Evolutionary conservation across 768 basidiomycete species (phyloP), one percentile per base, ranked within the genome.

Genomic region (Tubosaeta sp.): DNA sequence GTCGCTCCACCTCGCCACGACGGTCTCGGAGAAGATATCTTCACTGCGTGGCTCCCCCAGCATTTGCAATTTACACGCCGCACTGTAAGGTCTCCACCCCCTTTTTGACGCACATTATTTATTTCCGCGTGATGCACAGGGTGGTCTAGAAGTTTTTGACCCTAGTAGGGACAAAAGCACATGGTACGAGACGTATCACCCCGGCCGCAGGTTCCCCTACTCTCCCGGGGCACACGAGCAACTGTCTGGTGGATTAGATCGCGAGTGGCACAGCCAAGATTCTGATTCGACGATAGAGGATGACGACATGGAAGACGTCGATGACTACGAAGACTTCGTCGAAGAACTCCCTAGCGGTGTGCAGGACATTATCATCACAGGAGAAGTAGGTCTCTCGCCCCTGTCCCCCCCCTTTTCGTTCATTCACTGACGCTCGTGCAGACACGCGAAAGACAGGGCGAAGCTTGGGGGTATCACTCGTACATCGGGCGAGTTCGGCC

Each of bases 331-430:
- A 43, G 72, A 77, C 59, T 65, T 65, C 16, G 70, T 71, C 16
- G 66, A 67, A 61, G 67, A 76, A 46, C 51, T 59, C 7, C 58
- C 59, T 5, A 76, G 74, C 51, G 76, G 76, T 32, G 66, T 81
- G n/a, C 64, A 68, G 48, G 80, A 81, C 57, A 77, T 81, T 31
- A 64, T 83, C 53, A 68, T 81, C 48, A 77, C 77, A 13, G 81
- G 80, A 33, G 70, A 78, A 62, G 78, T 78, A 52, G 22, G 73
- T 60, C 43, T 49, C 26, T 33, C 19, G n/a, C 26, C 32, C 33
- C 16, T 17, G 12, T 32, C 48, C 25, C 43, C 17, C 45, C 32
- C 33, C 7, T 35, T 25, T n/a, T 34, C 32, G 16, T 43, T 17
- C n/a, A 34, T 42, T 53, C 42, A 43, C 35, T 37, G 29, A 34